Evolutionary conservation across 306 rosid genomes (phyloP), one percentile per base, ranked within the genome.

Genomic region (Prinsepia uniflora): DNA sequence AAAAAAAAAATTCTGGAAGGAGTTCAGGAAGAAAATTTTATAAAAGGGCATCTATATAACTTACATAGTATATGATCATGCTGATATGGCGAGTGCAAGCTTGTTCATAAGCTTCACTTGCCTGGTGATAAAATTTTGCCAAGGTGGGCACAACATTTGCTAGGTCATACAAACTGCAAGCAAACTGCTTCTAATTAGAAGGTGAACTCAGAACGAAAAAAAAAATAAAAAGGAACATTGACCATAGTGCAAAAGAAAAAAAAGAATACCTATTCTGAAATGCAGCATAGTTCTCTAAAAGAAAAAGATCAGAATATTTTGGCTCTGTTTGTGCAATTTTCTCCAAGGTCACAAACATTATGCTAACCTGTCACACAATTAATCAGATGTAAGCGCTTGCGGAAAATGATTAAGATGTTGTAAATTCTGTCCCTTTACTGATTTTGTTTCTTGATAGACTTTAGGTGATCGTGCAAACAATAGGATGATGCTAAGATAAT

Each of bases 61-160:
- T 90, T 78, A 94, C 99, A 64, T 78, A 76, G 83, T 89, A 94
- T 72, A 94, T 91, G 79, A 91, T 89, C 88, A 86, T 74, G 77
- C 92, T 91, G 71, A 91, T 89, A 75, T 94, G 96, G 72, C 96
- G 95, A 10, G 96, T 82, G 84, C 99, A 94, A 71, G 99, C 90
- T 82, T 89, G 96, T 80, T 94, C 99, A 74, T 94, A 94, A 73
- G 88, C 86, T 84, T 94, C 99, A 81, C 99, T 94, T 59, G 99
- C 99, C 76, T 94, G 97, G 81, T 94, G 99, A 84, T 94, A 94
- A 75, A 94, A 94, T 81, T 94, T 94, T 62, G 99, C 97, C 73
- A 94, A 80, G 57, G 99, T 94, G 72, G 99, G 99, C 76, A 94
- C 99, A 60, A 94, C 87, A 63, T 94, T 89, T 76, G 99, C 99